A percentile compares a stretch with the other conserved stretches of the same genome.
phyloP scores from a whole-genome alignment of 305 asterid genomes.

The Nicotiana rustica region DNA sequence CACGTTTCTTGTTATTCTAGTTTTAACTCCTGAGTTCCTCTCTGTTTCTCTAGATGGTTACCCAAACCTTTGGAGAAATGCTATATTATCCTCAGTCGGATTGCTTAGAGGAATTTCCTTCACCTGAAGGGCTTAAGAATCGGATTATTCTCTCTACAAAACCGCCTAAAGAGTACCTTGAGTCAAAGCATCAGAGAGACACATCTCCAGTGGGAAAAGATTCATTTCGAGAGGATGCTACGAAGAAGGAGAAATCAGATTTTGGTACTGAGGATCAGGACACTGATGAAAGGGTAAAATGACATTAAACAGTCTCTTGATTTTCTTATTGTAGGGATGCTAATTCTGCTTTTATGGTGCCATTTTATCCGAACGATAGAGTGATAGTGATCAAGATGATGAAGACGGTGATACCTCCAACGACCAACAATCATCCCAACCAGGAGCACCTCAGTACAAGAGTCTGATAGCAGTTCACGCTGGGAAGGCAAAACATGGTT shows the following conservation, averaged over 20 bases:
- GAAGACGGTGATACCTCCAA: slow-evolving; percentile 47
- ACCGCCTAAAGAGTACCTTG: slow-evolving; percentile 91
- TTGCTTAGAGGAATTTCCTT: slow-evolving; percentile 71
- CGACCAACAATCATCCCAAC: slow-evolving; percentile 52
- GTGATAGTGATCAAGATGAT: slow-evolving; percentile 66
- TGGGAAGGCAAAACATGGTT: slow-evolving; percentile 73
- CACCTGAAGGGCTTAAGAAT: slow-evolving; percentile 74
- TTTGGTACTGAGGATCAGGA: slow-evolving; percentile 30
- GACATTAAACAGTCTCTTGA: not conserved
- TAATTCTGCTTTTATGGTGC: slow-evolving; percentile 20
- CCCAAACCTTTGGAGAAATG: slow-evolving; percentile 73
- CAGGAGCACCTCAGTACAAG: slow-evolving; percentile 75
- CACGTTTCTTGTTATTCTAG: slow-evolving; percentile 1
- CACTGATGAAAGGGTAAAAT: slow-evolving; percentile 40
- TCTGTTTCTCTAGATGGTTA: slow-evolving; percentile 60
- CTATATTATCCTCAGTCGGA: slow-evolving; percentile 73
- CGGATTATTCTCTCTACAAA: slow-evolving; percentile 83
- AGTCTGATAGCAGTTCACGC: slow-evolving; percentile 93
- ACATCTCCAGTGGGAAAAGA: slow-evolving; percentile 63
- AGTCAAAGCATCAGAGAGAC: slow-evolving; percentile 50
- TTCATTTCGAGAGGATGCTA: slow-evolving; percentile 62
- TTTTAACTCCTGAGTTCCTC: not conserved
- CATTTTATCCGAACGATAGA: slow-evolving; percentile 46
- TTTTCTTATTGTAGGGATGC: slow-evolving; percentile 30
- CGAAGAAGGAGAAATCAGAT: slow-evolving; percentile 42